Evolutionary conservation across 1,139 yeast genomes (phyloP).

Genomic region (Suhomyces chickasaworum): DNA sequence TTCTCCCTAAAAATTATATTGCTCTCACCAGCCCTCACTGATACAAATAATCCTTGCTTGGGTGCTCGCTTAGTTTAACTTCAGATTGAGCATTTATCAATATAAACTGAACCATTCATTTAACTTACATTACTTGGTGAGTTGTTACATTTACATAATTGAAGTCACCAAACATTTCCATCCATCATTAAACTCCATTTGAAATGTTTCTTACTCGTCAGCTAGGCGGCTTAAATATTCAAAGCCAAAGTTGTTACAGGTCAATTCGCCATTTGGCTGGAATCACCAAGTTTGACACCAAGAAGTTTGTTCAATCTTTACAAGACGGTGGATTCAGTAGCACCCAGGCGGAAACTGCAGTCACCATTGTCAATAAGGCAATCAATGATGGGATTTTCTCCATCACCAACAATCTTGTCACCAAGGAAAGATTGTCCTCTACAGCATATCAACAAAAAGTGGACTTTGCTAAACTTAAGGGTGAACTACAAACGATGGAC

Average conservation of each 20-base stretch:
- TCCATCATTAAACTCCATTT: not conserved
- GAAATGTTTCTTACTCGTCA: not conserved
- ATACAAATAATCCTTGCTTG: not conserved
- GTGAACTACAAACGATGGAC: conserved; percentile 87
- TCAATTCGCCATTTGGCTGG: conserved; percentile 27
- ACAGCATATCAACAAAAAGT: conserved; percentile 94
- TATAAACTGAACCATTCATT: not conserved
- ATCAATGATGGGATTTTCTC: conserved; percentile 80
- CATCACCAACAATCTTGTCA: conserved; percentile 74
- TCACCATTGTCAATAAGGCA: conserved; percentile 72
- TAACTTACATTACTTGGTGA: not conserved
- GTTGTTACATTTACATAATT: not conserved
- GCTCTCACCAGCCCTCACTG: not conserved
- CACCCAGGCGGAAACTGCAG: conserved; percentile 80
- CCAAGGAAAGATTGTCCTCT: conserved; percentile 78
- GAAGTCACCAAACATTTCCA: not conserved
- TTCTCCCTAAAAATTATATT: not conserved
- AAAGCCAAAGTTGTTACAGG: not conserved
- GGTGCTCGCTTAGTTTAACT: not conserved
- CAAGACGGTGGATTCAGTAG: conserved; percentile 72
- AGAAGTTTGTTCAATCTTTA: conserved; percentile 68
- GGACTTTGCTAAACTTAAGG: conserved; percentile 90
- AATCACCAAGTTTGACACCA: conserved; percentile 71
- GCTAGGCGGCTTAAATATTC: not conserved
- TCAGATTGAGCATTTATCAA: not conserved